Percentiles rank a stretch among this genome's conserved stretches.
Conservation (phyloP, 495 filamentous ascomycete genomes). For the Pyrenula aspistea region DNA sequence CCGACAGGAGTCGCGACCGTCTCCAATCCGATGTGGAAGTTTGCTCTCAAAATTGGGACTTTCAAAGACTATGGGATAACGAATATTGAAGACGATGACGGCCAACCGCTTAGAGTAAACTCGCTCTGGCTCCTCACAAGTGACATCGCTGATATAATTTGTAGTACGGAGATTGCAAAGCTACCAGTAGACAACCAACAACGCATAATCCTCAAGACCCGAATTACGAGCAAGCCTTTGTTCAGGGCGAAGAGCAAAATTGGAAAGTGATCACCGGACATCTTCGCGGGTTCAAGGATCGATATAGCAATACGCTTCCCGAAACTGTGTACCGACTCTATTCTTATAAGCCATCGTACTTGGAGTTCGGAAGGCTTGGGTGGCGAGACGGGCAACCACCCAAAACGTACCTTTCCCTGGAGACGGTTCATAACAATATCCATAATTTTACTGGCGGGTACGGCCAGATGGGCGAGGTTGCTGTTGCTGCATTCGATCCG, state of each 20-base stretch:
- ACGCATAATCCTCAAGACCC: not conserved
- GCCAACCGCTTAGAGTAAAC: too few relatives aligned
- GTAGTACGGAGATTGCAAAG: not conserved
- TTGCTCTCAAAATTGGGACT: too few relatives aligned
- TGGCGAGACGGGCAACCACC: not conserved
- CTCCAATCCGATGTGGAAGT: not conserved
- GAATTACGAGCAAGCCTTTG: too few relatives aligned
- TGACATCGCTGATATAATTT: too few relatives aligned
- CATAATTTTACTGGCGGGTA: not conserved
- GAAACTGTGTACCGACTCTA: not conserved
- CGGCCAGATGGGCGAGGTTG: not conserved
- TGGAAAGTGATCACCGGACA: not conserved
- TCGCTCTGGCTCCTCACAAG: too few relatives aligned
- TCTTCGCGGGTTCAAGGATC: not conserved
- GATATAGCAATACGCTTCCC: not conserved
- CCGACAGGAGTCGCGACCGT: not conserved
- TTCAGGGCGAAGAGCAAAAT: not conserved
- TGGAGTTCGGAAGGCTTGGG: not conserved
- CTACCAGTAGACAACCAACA: not conserved
- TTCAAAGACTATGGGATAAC: too few relatives aligned
- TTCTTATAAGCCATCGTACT: not conserved
- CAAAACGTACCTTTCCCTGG: not conserved
- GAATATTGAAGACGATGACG: too few relatives aligned
- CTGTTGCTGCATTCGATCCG: not conserved
- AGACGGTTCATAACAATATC: not conserved